Evolutionary conservation across 2,329 filamentous ascomycete genomes (phyloP).

Genomic region (Raffaelea ambrosiae): DNA sequence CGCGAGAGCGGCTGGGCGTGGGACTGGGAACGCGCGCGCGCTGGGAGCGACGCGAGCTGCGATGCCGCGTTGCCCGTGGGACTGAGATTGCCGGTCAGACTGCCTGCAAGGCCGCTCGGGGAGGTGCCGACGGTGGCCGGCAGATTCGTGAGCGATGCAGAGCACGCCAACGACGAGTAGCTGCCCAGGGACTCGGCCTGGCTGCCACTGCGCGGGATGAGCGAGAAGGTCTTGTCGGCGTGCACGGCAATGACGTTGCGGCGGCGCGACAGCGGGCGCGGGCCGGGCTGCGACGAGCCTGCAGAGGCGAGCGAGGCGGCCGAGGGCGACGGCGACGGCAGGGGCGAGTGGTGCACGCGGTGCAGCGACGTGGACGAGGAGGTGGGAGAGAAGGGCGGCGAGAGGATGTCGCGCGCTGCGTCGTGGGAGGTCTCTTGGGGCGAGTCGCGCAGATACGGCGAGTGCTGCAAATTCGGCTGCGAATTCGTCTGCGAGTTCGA

Average conservation of each 20-base stretch:
- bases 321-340: constrained; percentile 5
- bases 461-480: too few species aligned
- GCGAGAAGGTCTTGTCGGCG: constrained; percentile 50
- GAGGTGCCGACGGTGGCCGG: neutral
- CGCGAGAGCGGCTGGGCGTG: constrained; percentile 4
- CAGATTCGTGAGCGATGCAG: neutral
- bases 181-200: neutral
- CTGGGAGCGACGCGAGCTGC: neutral
- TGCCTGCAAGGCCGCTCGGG: too few species aligned
- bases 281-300: constrained; percentile 14
- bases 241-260: constrained; percentile 41
- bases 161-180: constrained; percentile 1
- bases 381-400: too few species aligned
- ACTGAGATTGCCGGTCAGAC: too few species aligned
- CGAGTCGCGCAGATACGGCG: too few species aligned
- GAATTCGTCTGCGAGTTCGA: too few species aligned
- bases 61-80: too few species aligned
- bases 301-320: constrained; percentile 10
- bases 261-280: constrained; percentile 28
- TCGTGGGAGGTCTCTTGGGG: too few species aligned
- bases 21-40: constrained; percentile 4
- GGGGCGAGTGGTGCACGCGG: neutral
- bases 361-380: constrained; percentile 1
- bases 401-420: too few species aligned
- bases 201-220: constrained; percentile 26